Percentiles rank a stretch among this genome's conserved stretches.
Evolutionary conservation across 306 rosid species (phyloP).

Genomic region (Gillenia trifoliata): DNA sequence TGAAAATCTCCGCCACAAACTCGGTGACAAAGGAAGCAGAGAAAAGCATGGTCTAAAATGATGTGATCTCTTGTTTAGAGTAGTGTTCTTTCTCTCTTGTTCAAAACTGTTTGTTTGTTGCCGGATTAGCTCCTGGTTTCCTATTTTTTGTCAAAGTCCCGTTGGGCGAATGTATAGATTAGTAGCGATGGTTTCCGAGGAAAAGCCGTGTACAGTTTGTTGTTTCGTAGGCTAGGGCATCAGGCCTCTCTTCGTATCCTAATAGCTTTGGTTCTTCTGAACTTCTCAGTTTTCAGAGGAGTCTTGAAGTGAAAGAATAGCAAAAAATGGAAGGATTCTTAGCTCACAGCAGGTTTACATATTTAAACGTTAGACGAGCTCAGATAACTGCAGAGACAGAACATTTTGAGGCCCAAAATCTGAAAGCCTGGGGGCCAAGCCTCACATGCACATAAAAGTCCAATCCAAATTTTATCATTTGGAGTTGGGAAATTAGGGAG

Average conservation of each 20-base stretch:
- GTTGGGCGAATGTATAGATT: constrained; percentile 19
- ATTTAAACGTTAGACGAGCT: background rate
- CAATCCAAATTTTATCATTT: too few species aligned
- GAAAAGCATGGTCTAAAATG: constrained; percentile 10
- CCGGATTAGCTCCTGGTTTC: constrained; percentile 3
- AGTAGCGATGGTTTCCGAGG: constrained; percentile 6
- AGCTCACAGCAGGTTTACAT: background rate
- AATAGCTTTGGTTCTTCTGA: background rate
- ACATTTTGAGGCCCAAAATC: background rate
- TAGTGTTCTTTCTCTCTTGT: background rate
- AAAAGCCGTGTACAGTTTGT: constrained; percentile 5
- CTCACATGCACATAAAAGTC: background rate
- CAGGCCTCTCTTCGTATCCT: constrained; percentile 3
- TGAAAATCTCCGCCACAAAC: background rate
- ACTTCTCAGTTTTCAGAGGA: background rate
- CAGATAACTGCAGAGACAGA: background rate
- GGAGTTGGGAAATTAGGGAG: too few species aligned
- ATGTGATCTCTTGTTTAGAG: background rate
- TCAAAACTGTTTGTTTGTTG: background rate
- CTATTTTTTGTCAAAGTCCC: background rate
- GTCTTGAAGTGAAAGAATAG: background rate
- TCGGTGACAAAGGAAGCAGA: constrained; percentile 16
- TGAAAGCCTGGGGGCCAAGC: background rate
- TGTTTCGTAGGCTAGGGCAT: background rate
- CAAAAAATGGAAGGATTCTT: background rate